Conservation (phyloP, 75 land plant species). For the Isoetes taiwanensis region DNA sequence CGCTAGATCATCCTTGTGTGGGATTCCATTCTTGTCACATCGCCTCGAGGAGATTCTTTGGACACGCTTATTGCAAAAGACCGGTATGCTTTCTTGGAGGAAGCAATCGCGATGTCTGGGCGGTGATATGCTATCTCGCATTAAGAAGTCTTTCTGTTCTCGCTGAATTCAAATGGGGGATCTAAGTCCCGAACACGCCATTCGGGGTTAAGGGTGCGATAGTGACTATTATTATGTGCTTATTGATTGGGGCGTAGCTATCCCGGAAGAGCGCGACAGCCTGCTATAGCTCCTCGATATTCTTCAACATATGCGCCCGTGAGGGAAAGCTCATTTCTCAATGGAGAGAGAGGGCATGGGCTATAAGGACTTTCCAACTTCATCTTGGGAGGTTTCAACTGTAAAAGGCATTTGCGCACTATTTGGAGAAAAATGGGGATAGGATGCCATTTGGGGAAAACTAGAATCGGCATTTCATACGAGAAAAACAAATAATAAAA, state of each 20-base stretch:
- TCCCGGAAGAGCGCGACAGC: slow-evolving; percentile 81
- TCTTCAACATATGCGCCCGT: slow-evolving; percentile 52
- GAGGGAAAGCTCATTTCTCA: slow-evolving; percentile 36
- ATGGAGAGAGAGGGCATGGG: slow-evolving; percentile 38
- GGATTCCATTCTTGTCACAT: slow-evolving; percentile 61
- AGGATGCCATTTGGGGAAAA: too few relatives aligned
- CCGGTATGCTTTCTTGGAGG: slow-evolving; percentile 48
- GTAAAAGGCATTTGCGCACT: slow-evolving; percentile 46
- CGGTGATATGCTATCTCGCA: slow-evolving; percentile 43
- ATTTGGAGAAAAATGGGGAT: too few relatives aligned
- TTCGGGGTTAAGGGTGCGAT: slow-evolving; percentile 43
- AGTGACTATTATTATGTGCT: slow-evolving; percentile 31
- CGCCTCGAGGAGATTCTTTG: slow-evolving; percentile 55
- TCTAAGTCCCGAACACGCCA: slow-evolving; percentile 60
- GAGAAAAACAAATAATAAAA: too few relatives aligned
- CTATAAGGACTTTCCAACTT: slow-evolving; percentile 30
- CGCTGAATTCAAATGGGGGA: slow-evolving; percentile 68
- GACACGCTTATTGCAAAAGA: slow-evolving; percentile 27
- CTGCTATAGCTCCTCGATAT: slow-evolving; percentile 54
- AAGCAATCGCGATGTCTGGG: slow-evolving; percentile 63
- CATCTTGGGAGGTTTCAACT: slow-evolving; percentile 40
- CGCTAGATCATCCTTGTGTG: slow-evolving; percentile 84
- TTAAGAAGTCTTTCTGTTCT: too few relatives aligned
- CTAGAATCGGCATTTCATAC: too few relatives aligned
- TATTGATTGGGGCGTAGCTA: slow-evolving; percentile 75